Evolutionary conservation across 2,329 filamentous ascomycete genomes (phyloP).

Genomic region (Herpotrichia juniperi): DNA sequence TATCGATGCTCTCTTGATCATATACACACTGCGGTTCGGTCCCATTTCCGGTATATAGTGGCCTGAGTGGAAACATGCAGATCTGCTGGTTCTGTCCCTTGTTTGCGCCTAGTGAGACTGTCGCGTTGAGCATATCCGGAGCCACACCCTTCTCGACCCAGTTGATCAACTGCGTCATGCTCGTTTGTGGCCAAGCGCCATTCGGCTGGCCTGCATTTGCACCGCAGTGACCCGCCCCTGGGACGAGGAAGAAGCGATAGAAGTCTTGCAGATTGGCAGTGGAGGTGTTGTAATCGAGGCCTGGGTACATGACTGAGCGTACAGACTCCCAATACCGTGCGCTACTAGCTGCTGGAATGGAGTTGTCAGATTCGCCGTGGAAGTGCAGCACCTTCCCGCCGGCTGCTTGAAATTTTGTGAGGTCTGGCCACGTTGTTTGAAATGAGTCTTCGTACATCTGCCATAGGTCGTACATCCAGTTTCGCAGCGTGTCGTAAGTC

Average conservation of each 20-base stretch:
- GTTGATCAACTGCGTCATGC: constrained; percentile 14
- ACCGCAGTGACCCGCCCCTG: constrained; percentile 15
- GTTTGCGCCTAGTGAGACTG: constrained; percentile 36
- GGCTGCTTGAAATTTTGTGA: constrained; percentile 55
- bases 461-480: constrained; percentile 43
- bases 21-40: constrained; percentile 30
- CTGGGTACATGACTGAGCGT: constrained; percentile 27
- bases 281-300: background rate
- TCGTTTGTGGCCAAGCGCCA: constrained; percentile 14
- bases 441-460: constrained; percentile 54
- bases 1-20: constrained; percentile 32
- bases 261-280: background rate
- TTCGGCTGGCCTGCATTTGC: constrained; percentile 15
- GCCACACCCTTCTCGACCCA: constrained; percentile 27
- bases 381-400: constrained; percentile 65
- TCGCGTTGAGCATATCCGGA: constrained; percentile 48
- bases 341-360: constrained; percentile 60
- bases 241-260: constrained; percentile 4
- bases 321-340: constrained; percentile 64
- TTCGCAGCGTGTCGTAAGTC: constrained; percentile 63
- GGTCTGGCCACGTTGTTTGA: constrained; percentile 61
- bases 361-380: constrained; percentile 63
- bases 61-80: constrained; percentile 50
- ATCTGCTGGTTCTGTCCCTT: constrained; percentile 44
- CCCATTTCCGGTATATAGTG: constrained; percentile 21